Percentiles rank a stretch among this genome's conserved stretches.
Evolutionary conservation across 768 basidiomycete genomes (phyloP).

Genomic region (Mycena rosella): DNA sequence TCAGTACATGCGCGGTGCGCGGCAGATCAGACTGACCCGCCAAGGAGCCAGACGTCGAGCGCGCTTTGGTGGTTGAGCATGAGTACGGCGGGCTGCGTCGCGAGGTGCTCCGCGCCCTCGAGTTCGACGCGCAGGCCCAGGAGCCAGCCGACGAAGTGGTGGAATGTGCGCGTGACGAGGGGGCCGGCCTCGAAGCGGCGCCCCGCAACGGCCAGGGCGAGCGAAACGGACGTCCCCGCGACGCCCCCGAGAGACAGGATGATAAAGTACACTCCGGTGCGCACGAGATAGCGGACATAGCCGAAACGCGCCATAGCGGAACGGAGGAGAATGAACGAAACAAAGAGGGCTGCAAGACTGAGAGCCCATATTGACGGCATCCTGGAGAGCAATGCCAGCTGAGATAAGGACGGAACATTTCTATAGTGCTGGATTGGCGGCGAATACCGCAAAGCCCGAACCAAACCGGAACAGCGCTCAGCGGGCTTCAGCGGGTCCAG

Average conservation of each 20-base stretch:
- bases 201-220: neutral
- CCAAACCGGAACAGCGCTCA: too few species aligned
- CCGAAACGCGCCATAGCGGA: constrained; percentile 59
- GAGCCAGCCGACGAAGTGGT: constrained; percentile 1
- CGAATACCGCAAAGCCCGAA: too few species aligned
- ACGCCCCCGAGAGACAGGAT: constrained; percentile 15
- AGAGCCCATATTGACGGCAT: too few species aligned
- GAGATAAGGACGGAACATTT: too few species aligned
- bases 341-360: neutral
- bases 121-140: constrained; percentile 20
- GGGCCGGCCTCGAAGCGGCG: constrained; percentile 14
- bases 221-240: neutral
- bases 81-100: constrained; percentile 22
- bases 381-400: too few species aligned
- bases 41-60: constrained; percentile 29
- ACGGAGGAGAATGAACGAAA: neutral
- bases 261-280: constrained; percentile 3
- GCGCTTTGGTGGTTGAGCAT: constrained; percentile 31
- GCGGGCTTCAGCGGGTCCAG: too few species aligned
- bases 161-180: constrained; percentile 11
- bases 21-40: too few species aligned
- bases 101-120: constrained; percentile 24
- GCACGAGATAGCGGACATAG: constrained; percentile 17
- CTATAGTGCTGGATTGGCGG: too few species aligned
- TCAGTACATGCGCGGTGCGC: neutral